phyloP scores from a whole-genome alignment of 2,329 filamentous ascomycete genomes.

The Aspergillus candidus region DNA sequence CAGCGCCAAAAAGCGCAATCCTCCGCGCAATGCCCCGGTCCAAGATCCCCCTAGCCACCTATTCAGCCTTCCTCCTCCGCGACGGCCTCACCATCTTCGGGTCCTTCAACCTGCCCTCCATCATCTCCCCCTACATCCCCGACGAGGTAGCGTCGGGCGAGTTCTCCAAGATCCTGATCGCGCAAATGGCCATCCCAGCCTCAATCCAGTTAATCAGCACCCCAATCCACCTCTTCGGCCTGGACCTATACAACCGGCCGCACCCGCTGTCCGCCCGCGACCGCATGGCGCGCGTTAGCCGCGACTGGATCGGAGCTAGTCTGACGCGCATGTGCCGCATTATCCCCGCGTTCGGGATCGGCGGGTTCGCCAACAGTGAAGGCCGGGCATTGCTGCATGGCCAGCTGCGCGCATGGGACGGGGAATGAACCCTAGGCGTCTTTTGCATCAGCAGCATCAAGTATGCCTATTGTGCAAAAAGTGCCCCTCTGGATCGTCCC shows the following conservation, averaged over 20 bases:
- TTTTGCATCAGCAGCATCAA: too few species aligned
- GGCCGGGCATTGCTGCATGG: slow-evolving; percentile 26
- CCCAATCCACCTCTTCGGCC: slow-evolving; percentile 72
- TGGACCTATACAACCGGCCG: slow-evolving; percentile 75
- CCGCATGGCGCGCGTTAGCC: slow-evolving; percentile 56
- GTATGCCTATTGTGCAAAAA: too few species aligned
- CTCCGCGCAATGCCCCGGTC: slow-evolving; percentile 24
- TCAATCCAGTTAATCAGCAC: slow-evolving; percentile 72
- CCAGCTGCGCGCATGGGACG: slow-evolving; percentile 13
- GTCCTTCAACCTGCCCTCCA: slow-evolving; percentile 28
- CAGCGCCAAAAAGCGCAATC: slow-evolving; percentile 13
- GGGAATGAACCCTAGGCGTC: background rate
- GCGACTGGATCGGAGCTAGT: slow-evolving; percentile 69
- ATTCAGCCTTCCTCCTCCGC: slow-evolving; percentile 64
- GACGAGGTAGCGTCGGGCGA: slow-evolving; percentile 71
- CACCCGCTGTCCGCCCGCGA: slow-evolving; percentile 45
- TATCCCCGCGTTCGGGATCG: slow-evolving; percentile 79
- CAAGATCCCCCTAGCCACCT: slow-evolving; percentile 43
- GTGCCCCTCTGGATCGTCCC: too few species aligned
- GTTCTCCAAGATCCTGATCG: slow-evolving; percentile 75
- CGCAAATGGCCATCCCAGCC: slow-evolving; percentile 74
- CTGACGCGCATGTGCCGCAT: slow-evolving; percentile 73
- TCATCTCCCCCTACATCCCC: slow-evolving; percentile 48
- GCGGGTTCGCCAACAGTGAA: slow-evolving; percentile 70
- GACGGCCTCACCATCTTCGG: slow-evolving; percentile 79